Percentiles rank a stretch among this genome's conserved stretches.
phyloP scores from a whole-genome alignment of 2,329 filamentous ascomycete genomes.

The Pseudogymnoascus sp. region DNA sequence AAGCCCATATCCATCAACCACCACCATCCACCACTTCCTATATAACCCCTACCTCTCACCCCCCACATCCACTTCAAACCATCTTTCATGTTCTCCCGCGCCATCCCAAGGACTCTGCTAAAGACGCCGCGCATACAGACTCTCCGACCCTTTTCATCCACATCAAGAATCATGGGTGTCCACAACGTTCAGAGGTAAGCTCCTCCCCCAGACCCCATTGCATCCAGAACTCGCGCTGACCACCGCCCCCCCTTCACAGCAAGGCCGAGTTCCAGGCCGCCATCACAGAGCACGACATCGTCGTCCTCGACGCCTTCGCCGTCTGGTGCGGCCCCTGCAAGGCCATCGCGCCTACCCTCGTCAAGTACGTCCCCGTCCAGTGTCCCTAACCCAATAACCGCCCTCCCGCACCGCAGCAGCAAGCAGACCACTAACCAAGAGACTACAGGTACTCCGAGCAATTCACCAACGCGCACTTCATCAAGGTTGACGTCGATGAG shows the following conservation, averaged over 20 bases:
- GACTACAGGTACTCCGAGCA: constrained; percentile 48
- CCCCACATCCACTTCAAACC: neutral
- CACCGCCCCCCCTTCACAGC: constrained; percentile 31
- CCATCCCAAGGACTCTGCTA: neutral
- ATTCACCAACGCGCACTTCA: constrained; percentile 59
- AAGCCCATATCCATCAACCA: neutral
- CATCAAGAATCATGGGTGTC: constrained; percentile 37
- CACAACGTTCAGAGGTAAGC: constrained; percentile 35
- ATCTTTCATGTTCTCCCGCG: constrained; percentile 5
- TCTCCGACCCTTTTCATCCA: constrained; percentile 28
- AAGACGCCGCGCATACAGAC: constrained; percentile 4
- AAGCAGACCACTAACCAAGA: constrained; percentile 11
- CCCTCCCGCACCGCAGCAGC: constrained; percentile 23
- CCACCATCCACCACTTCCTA: neutral
- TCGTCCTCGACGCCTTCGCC: constrained; percentile 82
- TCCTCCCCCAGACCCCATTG: too few relatives aligned
- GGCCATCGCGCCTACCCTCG: constrained; percentile 69
- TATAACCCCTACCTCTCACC: neutral
- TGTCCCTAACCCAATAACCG: neutral
- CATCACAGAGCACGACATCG: constrained; percentile 46
- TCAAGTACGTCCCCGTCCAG: constrained; percentile 43
- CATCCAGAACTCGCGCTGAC: constrained; percentile 17
- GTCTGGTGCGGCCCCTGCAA: constrained; percentile 95
- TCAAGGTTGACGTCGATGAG: constrained; percentile 87
- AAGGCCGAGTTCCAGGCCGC: constrained; percentile 50